A percentile compares a stretch with the other conserved stretches of the same genome.
Evolutionary conservation across 73 alveolate genomes (phyloP).

Genomic region (Paramecium sonneborni): DNA sequence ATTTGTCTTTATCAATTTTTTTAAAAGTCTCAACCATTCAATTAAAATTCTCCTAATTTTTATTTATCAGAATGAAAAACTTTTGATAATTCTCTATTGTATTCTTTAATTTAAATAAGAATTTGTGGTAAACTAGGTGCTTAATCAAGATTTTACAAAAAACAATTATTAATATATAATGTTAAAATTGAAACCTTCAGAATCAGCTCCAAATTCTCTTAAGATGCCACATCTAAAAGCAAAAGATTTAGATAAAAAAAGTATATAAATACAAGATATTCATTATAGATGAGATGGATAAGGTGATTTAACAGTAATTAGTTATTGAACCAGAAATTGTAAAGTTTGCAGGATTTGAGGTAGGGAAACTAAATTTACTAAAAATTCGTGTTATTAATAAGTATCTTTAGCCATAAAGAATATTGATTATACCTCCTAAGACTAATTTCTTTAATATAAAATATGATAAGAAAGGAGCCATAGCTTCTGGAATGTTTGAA

Average conservation of each 20-base stretch:
- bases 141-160: slow-evolving; percentile 4
- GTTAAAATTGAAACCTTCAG: slow-evolving; percentile 4
- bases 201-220: neutral
- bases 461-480: slow-evolving; percentile 92
- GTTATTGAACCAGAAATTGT: slow-evolving; percentile 83
- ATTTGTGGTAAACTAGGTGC: neutral
- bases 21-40: slow-evolving; percentile 26
- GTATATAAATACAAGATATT: neutral
- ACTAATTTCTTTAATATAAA: slow-evolving; percentile 88
- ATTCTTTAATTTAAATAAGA: neutral
- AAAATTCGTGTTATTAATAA: slow-evolving; percentile 86
- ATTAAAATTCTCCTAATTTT: neutral
- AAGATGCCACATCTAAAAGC: slow-evolving; percentile 4
- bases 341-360: slow-evolving; percentile 95
- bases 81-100: slow-evolving; percentile 19
- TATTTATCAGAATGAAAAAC: slow-evolving; percentile 54
- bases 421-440: slow-evolving; percentile 93
- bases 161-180: neutral
- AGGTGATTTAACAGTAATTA: neutral
- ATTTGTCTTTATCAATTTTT: slow-evolving; percentile 21
- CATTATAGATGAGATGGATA: neutral
- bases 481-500: slow-evolving; percentile 92
- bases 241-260: neutral
- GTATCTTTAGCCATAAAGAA: slow-evolving; percentile 87
- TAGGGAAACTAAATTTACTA: slow-evolving; percentile 78